Evolutionary conservation across 192 early-diverging fungal species (phyloP).

Genomic region (Glomus cerebriforme): DNA sequence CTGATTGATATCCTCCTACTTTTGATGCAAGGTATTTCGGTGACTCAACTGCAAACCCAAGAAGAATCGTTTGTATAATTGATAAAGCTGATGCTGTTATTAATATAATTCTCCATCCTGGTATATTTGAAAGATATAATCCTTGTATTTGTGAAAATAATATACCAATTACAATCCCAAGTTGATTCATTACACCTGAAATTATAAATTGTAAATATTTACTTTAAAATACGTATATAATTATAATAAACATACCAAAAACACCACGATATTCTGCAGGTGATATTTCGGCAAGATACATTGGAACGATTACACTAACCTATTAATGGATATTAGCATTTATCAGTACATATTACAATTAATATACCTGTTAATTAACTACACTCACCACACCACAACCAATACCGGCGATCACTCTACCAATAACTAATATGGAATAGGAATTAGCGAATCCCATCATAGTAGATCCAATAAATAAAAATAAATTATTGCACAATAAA

Average conservation of each 20-base stretch:
- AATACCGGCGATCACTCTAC: constrained; percentile 76
- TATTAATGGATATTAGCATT: not conserved
- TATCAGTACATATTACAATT: not conserved
- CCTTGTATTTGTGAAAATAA: constrained; percentile 72
- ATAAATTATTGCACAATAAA: constrained; percentile 67
- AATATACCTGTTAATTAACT: not conserved
- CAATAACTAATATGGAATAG: constrained; percentile 53
- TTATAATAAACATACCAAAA: constrained; percentile 54
- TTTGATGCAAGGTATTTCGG: constrained; percentile 67
- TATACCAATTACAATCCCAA: constrained; percentile 81
- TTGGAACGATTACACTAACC: constrained; percentile 73
- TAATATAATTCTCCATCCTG: constrained; percentile 77
- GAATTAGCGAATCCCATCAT: constrained; percentile 61
- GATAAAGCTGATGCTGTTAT: constrained; percentile 58
- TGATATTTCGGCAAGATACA: constrained; percentile 78
- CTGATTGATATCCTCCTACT: constrained; percentile 49
- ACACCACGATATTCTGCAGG: constrained; percentile 69
- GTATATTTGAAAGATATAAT: constrained; percentile 58
- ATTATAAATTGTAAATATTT: not conserved
- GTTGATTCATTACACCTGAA: constrained; percentile 76
- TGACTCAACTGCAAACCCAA: constrained; percentile 80
- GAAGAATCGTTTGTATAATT: constrained; percentile 63
- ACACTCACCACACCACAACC: constrained; percentile 69
- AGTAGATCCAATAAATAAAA: constrained; percentile 63
- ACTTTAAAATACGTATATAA: not conserved